Percentiles rank a stretch among this genome's conserved stretches.
Evolutionary conservation across 2,329 filamentous ascomycete genomes (phyloP).

Genomic region (Lachnellula willkommii): DNA sequence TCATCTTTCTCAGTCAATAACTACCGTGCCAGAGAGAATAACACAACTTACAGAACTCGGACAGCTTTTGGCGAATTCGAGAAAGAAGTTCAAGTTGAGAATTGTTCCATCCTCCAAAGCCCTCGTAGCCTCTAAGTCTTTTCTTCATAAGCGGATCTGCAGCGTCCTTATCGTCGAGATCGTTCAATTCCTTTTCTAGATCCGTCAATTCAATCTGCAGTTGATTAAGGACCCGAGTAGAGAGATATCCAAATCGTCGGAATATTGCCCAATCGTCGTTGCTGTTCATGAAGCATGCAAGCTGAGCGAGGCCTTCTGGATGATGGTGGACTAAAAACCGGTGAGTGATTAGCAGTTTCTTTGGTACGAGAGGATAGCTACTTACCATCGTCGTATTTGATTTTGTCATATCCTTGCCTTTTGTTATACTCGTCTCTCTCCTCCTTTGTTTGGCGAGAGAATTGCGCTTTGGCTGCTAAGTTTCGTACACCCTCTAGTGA

Average conservation of each 20-base stretch:
- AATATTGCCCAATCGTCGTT: slow-evolving; percentile 9
- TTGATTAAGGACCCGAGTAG: slow-evolving; percentile 11
- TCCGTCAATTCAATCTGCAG: slow-evolving; percentile 8
- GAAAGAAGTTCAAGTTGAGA: slow-evolving; percentile 1
- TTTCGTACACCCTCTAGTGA: not conserved
- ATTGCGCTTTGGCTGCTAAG: not conserved
- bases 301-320: slow-evolving; percentile 11
- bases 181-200: slow-evolving; percentile 10
- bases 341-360: not conserved
- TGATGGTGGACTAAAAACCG: slow-evolving; percentile 6
- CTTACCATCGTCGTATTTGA: slow-evolving; percentile 8
- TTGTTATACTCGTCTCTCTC: not conserved
- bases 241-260: slow-evolving; percentile 10
- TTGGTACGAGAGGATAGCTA: not conserved
- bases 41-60: slow-evolving; percentile 3
- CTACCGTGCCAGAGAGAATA: not conserved
- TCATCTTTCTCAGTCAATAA: not conserved
- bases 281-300: slow-evolving; percentile 14
- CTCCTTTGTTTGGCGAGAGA: not conserved
- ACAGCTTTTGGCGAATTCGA: slow-evolving; percentile 1
- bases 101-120: not conserved
- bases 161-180: slow-evolving; percentile 11
- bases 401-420: not conserved
- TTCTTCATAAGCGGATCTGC: not conserved
- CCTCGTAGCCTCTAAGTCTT: slow-evolving; percentile 2